Evolutionary conservation across 495 filamentous ascomycete genomes (phyloP), one percentile per base, ranked within the genome.

Genomic region (Trichoderma virens): DNA sequence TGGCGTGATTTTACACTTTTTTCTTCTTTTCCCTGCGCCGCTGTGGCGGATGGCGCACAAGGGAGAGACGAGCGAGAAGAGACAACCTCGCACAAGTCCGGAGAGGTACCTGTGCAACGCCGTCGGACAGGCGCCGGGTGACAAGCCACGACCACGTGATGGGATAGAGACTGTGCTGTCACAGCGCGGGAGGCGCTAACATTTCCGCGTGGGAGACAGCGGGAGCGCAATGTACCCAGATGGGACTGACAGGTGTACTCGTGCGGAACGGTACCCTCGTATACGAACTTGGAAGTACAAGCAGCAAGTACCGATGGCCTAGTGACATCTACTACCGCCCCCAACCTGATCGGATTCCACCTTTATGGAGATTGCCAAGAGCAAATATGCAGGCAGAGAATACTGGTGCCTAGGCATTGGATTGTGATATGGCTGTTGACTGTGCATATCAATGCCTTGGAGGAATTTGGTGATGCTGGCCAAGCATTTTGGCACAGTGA

Each of bases 181-280:
- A 8, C 51, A 30, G 51, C 51, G 25, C 51, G 51, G 51, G 51
- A 56, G 51, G 51, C 51, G 51, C 51, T 16, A 56, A 56, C 51
- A 56, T 56, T 56, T 18, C 30, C 51, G 51, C 51, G 51, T 56
- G 51, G 9, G 23, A 56, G 51, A 51, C 18, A 5, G 43, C 43
- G 43, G 43, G 16, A 47, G 43, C 18, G 20, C 18, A n/a, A 23
- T 9, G 43, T 23, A 20, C 20, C 18, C 16, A 14, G 13, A 7
- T 20, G 18, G 18, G 18, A 47, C 43, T 47, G 18, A 20, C 18
- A 47, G 18, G 18, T 14, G 39, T 43, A 43, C 39, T 43, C 39
- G 16, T 14, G 39, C 16, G 39, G n/a, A n/a, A n/a, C n/a, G n/a
- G n/a, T n/a, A n/a, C n/a, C n/a, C n/a, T n/a, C n/a, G n/a, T n/a